Percentiles rank a stretch among this genome's conserved stretches.
Conservation (phyloP, 2,329 filamentous ascomycete genomes). For the Fusarium ramigenum region DNA sequence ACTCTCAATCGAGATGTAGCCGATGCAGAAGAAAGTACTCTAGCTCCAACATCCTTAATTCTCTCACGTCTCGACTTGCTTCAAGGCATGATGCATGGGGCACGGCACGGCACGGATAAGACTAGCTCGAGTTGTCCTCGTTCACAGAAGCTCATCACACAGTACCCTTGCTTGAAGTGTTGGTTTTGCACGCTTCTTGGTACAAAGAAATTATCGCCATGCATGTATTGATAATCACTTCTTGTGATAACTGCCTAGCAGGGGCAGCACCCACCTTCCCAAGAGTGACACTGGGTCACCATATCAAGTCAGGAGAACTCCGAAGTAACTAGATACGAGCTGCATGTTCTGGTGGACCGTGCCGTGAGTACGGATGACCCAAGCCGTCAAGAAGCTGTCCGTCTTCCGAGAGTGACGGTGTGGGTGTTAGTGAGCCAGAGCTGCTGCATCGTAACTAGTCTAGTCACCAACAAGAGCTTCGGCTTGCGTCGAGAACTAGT, state of each 20-base stretch:
- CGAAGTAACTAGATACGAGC: background rate
- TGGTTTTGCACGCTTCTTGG: constrained; percentile 7
- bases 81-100: constrained; percentile 14
- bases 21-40: constrained; percentile 16
- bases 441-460: constrained; percentile 28
- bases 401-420: constrained; percentile 30
- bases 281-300: background rate
- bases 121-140: constrained; percentile 5
- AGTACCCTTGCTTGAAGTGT: constrained; percentile 13
- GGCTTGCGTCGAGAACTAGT: constrained; percentile 20
- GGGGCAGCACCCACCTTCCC: background rate
- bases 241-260: constrained; percentile 14
- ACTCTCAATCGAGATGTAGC: constrained; percentile 25
- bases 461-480: constrained; percentile 39
- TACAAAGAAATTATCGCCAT: constrained; percentile 13
- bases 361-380: constrained; percentile 3
- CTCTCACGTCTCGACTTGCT: constrained; percentile 10
- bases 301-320: constrained; percentile 16
- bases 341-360: constrained; percentile 14
- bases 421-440: constrained; percentile 26
- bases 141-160: constrained; percentile 8
- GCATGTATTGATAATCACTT: constrained; percentile 7
- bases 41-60: constrained; percentile 1
- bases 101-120: constrained; percentile 17
- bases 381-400: constrained; percentile 14